Percentiles rank a stretch among this genome's conserved stretches.
Evolutionary conservation across 2,329 filamentous ascomycete genomes (phyloP).

Genomic region (Colletotrichum sp.): DNA sequence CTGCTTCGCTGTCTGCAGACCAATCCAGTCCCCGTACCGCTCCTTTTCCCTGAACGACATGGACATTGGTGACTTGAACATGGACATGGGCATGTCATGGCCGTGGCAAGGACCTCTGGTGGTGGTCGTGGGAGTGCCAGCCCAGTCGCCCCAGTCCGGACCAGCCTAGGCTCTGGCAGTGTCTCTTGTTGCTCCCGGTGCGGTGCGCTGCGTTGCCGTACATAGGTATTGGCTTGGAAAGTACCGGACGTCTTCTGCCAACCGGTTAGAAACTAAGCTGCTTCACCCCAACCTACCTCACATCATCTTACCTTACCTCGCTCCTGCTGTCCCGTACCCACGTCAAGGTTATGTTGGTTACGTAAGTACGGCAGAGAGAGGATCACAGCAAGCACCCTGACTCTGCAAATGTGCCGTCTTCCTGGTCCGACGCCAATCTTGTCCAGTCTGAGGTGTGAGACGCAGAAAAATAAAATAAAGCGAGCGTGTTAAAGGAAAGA

Average conservation of each 20-base stretch:
- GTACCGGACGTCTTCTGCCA: neutral
- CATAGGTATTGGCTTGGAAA: neutral
- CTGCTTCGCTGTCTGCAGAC: constrained; percentile 1
- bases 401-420: neutral
- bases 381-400: neutral
- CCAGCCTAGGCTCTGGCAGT: neutral
- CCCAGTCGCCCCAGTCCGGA: neutral
- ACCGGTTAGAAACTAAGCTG: neutral
- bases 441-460: neutral
- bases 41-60: neutral
- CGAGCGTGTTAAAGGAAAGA: neutral
- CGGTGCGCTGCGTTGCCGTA: neutral
- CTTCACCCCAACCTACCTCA: neutral
- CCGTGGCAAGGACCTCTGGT: neutral
- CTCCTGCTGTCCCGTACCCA: neutral
- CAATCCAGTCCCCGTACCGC: neutral
- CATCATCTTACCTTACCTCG: neutral
- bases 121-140: neutral
- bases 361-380: neutral
- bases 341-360: neutral
- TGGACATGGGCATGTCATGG: neutral
- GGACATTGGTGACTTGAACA: neutral
- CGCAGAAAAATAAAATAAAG: neutral
- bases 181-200: neutral
- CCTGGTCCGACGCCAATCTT: neutral